phyloP scores from a whole-genome alignment of 2,329 filamentous ascomycete species.

The Ceratocystis papillata region DNA sequence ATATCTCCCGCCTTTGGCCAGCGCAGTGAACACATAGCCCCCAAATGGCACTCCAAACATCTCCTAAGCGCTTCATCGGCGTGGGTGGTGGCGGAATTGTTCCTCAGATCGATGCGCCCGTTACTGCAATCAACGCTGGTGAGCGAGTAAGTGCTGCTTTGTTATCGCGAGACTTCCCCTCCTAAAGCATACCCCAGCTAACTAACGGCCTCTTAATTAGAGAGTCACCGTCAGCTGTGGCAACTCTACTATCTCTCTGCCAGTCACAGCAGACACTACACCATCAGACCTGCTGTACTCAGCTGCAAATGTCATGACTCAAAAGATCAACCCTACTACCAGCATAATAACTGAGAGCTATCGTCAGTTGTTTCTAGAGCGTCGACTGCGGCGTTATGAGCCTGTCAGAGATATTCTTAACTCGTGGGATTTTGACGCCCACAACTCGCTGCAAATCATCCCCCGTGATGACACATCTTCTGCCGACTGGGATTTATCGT shows the following conservation, averaged over 20 bases:
- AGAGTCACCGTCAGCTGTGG: constrained; percentile 63
- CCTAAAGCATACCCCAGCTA: constrained; percentile 1
- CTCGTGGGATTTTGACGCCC: constrained; percentile 75
- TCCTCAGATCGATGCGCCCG: constrained; percentile 58
- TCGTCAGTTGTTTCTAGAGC: constrained; percentile 62
- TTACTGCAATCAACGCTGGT: constrained; percentile 68
- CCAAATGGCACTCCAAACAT: constrained; percentile 25
- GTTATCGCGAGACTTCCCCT: neutral
- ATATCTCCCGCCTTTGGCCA: constrained; percentile 24
- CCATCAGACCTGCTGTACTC: constrained; percentile 60
- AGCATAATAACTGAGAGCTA: constrained; percentile 73
- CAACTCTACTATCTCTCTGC: constrained; percentile 57
- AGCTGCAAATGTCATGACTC: constrained; percentile 51
- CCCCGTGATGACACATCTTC: constrained; percentile 46
- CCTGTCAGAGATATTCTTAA: constrained; percentile 78
- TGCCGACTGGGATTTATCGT: constrained; percentile 52
- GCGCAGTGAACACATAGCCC: constrained; percentile 20
- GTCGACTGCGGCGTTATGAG: constrained; percentile 76
- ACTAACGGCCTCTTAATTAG: constrained; percentile 31
- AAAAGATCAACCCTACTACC: constrained; percentile 51
- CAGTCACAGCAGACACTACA: constrained; percentile 63
- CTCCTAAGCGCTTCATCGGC: constrained; percentile 33
- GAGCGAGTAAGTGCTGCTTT: constrained; percentile 50
- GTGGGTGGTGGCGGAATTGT: constrained; percentile 39
- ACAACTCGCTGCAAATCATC: constrained; percentile 59